Evolutionary conservation across 2,329 filamentous ascomycete species (phyloP), one percentile per base, ranked within the genome.

Genomic region (Capronia americana): DNA sequence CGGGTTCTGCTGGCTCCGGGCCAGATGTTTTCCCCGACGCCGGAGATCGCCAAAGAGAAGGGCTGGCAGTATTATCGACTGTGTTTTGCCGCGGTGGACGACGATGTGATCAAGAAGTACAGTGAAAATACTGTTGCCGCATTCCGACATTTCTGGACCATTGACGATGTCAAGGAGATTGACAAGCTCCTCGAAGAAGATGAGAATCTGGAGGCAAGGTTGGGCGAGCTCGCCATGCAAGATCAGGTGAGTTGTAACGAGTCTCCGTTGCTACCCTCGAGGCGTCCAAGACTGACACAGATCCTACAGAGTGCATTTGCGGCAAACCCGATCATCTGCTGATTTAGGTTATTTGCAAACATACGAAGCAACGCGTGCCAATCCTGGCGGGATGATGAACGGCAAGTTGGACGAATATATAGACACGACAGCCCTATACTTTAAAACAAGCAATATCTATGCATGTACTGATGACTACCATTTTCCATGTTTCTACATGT

Each of bases 51-150:
- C 17, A 79, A 82, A 4, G 78, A 82, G 64, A 81, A 86, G 50
- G 90, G 87, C 2, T 93, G 90, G 87, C 85, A 85, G 71, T 94
- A 89, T 76, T 88, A 88, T 76, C 83, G 93, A 14, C 75, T 97
- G 41, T 96, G 92, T 79, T 97, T 97, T 79, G 92, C 92, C 0
- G 92, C 93, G 1, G 90, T 93, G 78, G 83, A 86, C n/a, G 89
- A 90, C 62, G 88, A 90, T 46, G 86, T 90, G 48, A 81, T 97
- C 4, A 85, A 84, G 26, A 78, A 79, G 4, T 87, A 88, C 69
- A 88, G 86, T 6, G 79, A 85, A 74, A 79, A 89, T 28, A 88
- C 96, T 73, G 87, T 86, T 0, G 83, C 87, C 38, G 92, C 89
- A 0, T 84, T 92, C 23, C 84, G 87, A 66, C 84, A 82, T 26